A percentile compares a stretch with the other conserved stretches of the same genome.
These are phyloP conservation scores for Litchi chinensis DNA, from an alignment of 345 rosid species.

Conservation along the genomic window DNA sequence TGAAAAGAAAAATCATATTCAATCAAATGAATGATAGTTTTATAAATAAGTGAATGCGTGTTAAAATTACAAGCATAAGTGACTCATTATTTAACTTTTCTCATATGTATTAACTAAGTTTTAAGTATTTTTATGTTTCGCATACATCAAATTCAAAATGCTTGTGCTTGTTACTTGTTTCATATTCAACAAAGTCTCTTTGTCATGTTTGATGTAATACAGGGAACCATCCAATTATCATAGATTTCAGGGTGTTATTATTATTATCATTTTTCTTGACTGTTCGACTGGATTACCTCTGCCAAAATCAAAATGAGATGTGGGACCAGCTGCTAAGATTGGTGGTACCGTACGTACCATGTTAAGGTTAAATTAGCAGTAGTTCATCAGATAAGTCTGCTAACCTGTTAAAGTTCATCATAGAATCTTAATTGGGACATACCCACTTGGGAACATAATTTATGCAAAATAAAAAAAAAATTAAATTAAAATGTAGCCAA, in stretches of 20 bases:
- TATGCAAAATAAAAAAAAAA: background rate
- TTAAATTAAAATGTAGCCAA: background rate
- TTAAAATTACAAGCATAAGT: background rate
- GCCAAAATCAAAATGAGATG: background rate
- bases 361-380: constrained; percentile 20
- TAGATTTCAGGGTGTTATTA: too few species aligned
- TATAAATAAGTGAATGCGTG: background rate
- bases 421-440: constrained; percentile 20
- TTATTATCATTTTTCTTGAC: background rate
- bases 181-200: background rate
- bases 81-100: too few species aligned
- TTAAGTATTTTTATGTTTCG: too few species aligned
- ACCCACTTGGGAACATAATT: background rate
- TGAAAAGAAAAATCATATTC: background rate
- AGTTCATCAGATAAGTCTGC: constrained; percentile 13
- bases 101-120: too few species aligned
- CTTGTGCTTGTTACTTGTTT: too few species aligned
- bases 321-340: constrained; percentile 11
- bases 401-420: constrained; percentile 16
- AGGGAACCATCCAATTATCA: too few species aligned
- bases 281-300: background rate
- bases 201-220: too few species aligned
- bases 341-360: constrained; percentile 35
- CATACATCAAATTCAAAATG: too few species aligned
- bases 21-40: background rate